Percentiles rank a stretch among this genome's conserved stretches.
Conservation (phyloP, 768 basidiomycete genomes). For the Leccinum truebloodii region DNA sequence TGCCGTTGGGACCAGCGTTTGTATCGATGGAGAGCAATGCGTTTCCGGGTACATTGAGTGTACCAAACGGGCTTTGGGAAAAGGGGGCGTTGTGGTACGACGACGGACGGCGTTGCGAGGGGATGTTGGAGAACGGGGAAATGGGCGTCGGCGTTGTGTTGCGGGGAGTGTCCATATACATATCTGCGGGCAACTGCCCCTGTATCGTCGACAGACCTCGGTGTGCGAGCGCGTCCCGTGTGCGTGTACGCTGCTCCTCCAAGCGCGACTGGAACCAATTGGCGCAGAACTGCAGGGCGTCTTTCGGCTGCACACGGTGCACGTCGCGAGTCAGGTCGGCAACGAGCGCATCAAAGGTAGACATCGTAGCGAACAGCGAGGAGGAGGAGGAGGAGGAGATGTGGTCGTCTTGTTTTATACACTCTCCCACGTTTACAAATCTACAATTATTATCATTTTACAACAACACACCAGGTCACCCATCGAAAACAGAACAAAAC, state of each 20-base stretch:
- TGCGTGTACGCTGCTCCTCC: slow-evolving; percentile 79
- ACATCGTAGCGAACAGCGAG: slow-evolving; percentile 36
- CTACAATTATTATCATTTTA: slow-evolving; percentile 6
- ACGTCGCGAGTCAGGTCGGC: slow-evolving; percentile 85
- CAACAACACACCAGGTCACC: slow-evolving; percentile 1
- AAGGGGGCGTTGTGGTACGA: slow-evolving; percentile 45
- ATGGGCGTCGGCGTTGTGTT: slow-evolving; percentile 41
- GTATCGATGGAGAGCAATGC: slow-evolving; percentile 61
- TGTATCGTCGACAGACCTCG: slow-evolving; percentile 50
- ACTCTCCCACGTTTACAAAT: slow-evolving; percentile 30
- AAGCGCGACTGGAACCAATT: slow-evolving; percentile 93
- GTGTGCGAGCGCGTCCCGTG: slow-evolving; percentile 57
- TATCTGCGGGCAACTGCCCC: slow-evolving; percentile 54
- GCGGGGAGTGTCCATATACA: slow-evolving; percentile 52
- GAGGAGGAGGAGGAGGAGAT: neutral
- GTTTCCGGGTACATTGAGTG: slow-evolving; percentile 79
- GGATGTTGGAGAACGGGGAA: slow-evolving; percentile 58
- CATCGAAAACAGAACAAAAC: slow-evolving; percentile 17
- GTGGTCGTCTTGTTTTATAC: slow-evolving; percentile 10
- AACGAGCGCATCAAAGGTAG: slow-evolving; percentile 82
- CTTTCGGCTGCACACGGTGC: slow-evolving; percentile 83
- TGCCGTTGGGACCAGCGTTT: slow-evolving; percentile 25
- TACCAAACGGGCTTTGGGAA: slow-evolving; percentile 73
- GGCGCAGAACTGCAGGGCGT: slow-evolving; percentile 89
- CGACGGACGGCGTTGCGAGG: slow-evolving; percentile 53